phyloP scores from a whole-genome alignment of 2,329 filamentous ascomycete species.

The Cladosporium velox region DNA sequence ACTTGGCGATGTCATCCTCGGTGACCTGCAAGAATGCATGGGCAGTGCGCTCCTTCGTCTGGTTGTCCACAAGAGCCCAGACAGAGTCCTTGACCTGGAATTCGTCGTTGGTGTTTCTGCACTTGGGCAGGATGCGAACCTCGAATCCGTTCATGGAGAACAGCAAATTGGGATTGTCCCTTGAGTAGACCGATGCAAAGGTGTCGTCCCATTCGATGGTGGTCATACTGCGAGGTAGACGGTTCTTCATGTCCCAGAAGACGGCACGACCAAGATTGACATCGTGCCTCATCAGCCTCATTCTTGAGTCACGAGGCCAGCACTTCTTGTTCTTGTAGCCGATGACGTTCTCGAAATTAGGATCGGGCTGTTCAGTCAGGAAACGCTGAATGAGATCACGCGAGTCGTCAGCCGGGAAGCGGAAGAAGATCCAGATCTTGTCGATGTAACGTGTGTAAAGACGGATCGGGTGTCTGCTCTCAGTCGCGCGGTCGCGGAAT shows the following conservation, averaged over 20 bases:
- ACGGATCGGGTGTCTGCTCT: conserved; percentile 90
- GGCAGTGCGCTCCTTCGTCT: conserved; percentile 93
- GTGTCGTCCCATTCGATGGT: conserved; percentile 99
- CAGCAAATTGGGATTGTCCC: conserved; percentile 93
- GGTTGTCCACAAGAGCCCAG: conserved; percentile 95
- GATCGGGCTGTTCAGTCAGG: conserved; percentile 95
- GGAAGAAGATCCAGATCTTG: conserved; percentile 96
- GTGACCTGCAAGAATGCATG: conserved; percentile 98
- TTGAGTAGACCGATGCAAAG: conserved; percentile 95
- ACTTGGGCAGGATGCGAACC: conserved; percentile 93
- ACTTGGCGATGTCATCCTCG: conserved; percentile 96
- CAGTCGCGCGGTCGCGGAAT: conserved; percentile 89
- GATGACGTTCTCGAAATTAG: conserved; percentile 98
- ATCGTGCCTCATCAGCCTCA: conserved; percentile 98
- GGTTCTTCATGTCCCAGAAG: conserved; percentile 99
- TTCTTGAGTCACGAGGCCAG: conserved; percentile 95
- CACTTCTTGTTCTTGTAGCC: conserved; percentile 99
- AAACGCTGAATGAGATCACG: conserved; percentile 96
- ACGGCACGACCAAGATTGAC: conserved; percentile 96
- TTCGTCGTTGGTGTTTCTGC: conserved; percentile 90
- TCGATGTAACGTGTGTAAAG: conserved; percentile 98
- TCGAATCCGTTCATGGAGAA: conserved; percentile 99
- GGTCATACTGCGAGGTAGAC: conserved; percentile 88
- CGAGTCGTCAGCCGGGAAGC: conserved; percentile 91
- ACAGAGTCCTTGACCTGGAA: conserved; percentile 98